phyloP scores from a whole-genome alignment of 768 basidiomycete genomes.

The Boletus subparvulus region DNA sequence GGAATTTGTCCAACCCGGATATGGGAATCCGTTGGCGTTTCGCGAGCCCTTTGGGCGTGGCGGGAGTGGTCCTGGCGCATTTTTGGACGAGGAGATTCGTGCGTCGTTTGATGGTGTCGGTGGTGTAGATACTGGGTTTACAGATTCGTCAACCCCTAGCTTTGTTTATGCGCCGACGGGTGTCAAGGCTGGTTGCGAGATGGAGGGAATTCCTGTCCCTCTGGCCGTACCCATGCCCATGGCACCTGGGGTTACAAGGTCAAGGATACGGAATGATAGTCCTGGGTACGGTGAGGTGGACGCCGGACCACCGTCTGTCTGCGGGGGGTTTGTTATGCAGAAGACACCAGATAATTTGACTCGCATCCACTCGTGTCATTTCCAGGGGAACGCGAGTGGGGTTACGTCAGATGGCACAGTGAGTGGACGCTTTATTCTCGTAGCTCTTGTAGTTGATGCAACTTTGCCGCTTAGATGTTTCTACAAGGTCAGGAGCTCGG shows the following conservation, averaged over 20 bases:
- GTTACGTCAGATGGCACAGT: constrained; percentile 2
- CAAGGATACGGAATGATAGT: not conserved
- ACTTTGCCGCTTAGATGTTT: not conserved
- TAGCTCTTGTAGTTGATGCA: not conserved
- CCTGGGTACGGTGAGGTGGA: not conserved
- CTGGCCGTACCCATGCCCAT: constrained; percentile 8
- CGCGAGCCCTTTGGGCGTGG: constrained; percentile 6
- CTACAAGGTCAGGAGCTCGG: constrained; percentile 2
- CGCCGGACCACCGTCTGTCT: not conserved
- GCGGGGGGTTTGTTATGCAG: not conserved
- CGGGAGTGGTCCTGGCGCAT: constrained; percentile 1
- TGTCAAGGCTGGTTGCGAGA: not conserved
- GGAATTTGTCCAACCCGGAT: not conserved
- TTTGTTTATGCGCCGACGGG: not conserved
- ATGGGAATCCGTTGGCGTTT: not conserved
- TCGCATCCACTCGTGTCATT: not conserved
- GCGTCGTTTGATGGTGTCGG: constrained; percentile 14
- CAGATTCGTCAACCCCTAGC: not conserved
- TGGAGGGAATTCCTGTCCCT: constrained; percentile 4
- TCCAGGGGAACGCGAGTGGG: not conserved
- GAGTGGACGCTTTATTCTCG: not conserved
- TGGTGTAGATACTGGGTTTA: not conserved
- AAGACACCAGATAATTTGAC: not conserved
- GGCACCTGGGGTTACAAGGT: not conserved
- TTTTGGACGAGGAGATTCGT: constrained; percentile 23